A percentile compares a stretch with the other conserved stretches of the same genome.
Conservation (phyloP, 129 eudicot species). For the Cynara cardunculus region DNA sequence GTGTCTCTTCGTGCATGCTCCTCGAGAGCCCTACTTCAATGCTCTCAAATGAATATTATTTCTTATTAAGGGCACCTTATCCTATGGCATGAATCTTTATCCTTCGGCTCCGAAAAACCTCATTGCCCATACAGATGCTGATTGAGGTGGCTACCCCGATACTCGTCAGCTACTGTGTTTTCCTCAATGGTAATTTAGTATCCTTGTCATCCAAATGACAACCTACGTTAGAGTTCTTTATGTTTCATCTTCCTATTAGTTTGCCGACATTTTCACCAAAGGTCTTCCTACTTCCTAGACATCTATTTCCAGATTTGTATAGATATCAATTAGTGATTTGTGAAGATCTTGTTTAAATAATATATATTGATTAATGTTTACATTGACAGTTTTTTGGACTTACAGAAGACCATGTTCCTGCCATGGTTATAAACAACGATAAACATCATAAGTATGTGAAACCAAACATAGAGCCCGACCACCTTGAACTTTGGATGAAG, state of each 20-base stretch:
- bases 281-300: too few species aligned
- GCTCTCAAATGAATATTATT: background rate
- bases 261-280: too few species aligned
- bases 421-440: constrained; percentile 56
- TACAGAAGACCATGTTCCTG: constrained; percentile 70
- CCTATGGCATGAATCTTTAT: background rate
- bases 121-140: too few species aligned
- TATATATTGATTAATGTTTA: background rate
- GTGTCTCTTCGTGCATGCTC: background rate
- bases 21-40: background rate
- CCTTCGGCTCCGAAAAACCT: background rate
- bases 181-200: too few species aligned
- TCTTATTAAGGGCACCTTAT: background rate
- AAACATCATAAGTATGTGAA: constrained; percentile 67
- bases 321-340: too few species aligned
- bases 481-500: constrained; percentile 71
- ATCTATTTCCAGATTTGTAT: background rate
- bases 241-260: too few species aligned
- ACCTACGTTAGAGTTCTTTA: background rate
- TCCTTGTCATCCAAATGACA: background rate
- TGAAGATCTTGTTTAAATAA: too few species aligned
- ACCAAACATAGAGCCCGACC: constrained; percentile 70
- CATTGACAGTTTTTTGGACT: constrained; percentile 68
- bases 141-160: too few species aligned
- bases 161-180: too few species aligned